Conservation (phyloP, 176 grass and related monocot species). For the Luzula sylvatica region DNA sequence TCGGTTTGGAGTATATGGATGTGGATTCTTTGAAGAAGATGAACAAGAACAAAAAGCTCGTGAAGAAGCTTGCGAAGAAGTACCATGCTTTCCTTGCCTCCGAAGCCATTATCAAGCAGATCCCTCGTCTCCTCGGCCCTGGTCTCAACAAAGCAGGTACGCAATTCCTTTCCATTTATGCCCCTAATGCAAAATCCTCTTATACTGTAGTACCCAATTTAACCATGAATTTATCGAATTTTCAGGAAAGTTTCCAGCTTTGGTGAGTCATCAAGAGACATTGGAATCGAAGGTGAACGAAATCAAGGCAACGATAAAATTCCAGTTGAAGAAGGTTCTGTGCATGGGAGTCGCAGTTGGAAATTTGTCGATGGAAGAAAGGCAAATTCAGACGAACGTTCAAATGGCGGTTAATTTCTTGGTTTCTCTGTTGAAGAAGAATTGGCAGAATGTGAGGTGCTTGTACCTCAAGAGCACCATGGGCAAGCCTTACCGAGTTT, state of each 20-base stretch:
- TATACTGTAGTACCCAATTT: too few relatives aligned
- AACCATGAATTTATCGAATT: too few relatives aligned
- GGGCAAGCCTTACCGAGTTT: constrained; percentile 51
- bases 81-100: constrained; percentile 91
- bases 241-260: constrained; percentile 66
- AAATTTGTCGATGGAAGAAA: constrained; percentile 74
- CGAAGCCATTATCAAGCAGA: constrained; percentile 88
- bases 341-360: constrained; percentile 94
- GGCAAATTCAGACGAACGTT: constrained; percentile 74
- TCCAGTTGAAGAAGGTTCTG: constrained; percentile 82
- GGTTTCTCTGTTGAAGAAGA: constrained; percentile 76
- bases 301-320: constrained; percentile 75
- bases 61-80: constrained; percentile 89
- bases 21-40: constrained; percentile 81
- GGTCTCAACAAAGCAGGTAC: constrained; percentile 96
- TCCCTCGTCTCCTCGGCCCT: constrained; percentile 82
- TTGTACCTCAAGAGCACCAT: constrained; percentile 92
- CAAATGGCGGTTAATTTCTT: constrained; percentile 84
- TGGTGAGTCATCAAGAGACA: constrained; percentile 70
- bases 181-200: too few relatives aligned
- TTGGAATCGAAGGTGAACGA: constrained; percentile 81
- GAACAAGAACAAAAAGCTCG: constrained; percentile 97
- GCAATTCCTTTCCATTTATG: too few relatives aligned
- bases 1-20: constrained; percentile 70
- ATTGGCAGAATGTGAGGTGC: constrained; percentile 89